Evolutionary conservation across 768 basidiomycete genomes (phyloP).

Genomic region (Kwoniella pini): DNA sequence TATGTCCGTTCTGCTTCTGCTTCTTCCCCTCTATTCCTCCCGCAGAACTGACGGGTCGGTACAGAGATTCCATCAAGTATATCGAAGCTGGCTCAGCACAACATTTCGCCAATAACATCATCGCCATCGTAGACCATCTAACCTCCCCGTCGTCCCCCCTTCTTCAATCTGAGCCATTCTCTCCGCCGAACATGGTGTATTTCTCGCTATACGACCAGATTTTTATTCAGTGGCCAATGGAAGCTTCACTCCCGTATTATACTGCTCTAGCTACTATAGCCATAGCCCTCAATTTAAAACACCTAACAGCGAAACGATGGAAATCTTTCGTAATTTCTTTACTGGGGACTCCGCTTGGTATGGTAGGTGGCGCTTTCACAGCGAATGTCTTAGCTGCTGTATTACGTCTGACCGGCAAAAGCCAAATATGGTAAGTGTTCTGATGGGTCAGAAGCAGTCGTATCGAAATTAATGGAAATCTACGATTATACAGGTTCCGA

Average conservation of each 20-base stretch:
- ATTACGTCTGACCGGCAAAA: slow-evolving; percentile 67
- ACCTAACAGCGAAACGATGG: slow-evolving; percentile 32
- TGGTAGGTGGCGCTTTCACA: slow-evolving; percentile 63
- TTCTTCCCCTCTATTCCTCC: no score
- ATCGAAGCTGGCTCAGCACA: slow-evolving; percentile 81
- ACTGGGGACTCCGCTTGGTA: slow-evolving; percentile 59
- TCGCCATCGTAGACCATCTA: slow-evolving; percentile 74
- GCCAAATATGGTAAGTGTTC: slow-evolving; percentile 67
- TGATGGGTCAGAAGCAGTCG: no score
- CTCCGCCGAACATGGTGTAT: slow-evolving; percentile 68
- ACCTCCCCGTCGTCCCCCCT: slow-evolving; percentile 63
- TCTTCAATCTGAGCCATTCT: slow-evolving; percentile 57
- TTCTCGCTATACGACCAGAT: slow-evolving; percentile 70
- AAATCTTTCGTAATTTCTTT: slow-evolving; percentile 57
- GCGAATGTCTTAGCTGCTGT: slow-evolving; percentile 73
- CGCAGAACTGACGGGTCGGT: background rate
- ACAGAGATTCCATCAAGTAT: slow-evolving; percentile 71
- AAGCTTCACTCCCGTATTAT: slow-evolving; percentile 69
- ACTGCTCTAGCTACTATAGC: slow-evolving; percentile 57
- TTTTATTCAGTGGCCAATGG: slow-evolving; percentile 69
- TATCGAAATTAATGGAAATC: no score
- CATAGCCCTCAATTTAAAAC: slow-evolving; percentile 56
- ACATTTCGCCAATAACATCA: slow-evolving; percentile 86
- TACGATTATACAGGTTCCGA: slow-evolving; percentile 61
- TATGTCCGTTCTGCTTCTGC: slow-evolving; percentile 43